phyloP scores from a whole-genome alignment of 768 basidiomycete species.

The Postia placenta region DNA sequence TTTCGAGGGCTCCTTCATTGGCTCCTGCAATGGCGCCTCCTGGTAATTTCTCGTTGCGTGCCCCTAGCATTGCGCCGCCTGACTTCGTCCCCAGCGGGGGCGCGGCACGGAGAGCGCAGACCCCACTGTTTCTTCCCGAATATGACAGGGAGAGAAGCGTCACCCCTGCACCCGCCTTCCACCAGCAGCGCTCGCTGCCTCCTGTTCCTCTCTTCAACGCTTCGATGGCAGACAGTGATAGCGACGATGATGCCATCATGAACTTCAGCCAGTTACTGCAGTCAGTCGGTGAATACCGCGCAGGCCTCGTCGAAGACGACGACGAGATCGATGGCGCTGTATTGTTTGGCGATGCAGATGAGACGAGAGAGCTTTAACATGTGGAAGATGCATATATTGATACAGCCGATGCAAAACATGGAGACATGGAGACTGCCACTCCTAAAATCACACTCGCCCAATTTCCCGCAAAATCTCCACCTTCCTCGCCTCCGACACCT shows the following conservation, averaged over 20 bases:
- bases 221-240: constrained; percentile 23
- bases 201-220: constrained; percentile 38
- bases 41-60: constrained; percentile 22
- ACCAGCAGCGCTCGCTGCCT: constrained; percentile 22
- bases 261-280: constrained; percentile 70
- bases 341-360: constrained; percentile 81
- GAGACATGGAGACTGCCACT: too few relatives aligned
- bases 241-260: constrained; percentile 54
- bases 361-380: constrained; percentile 50
- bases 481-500: constrained; percentile 55
- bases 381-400: constrained; percentile 11
- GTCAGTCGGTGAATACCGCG: constrained; percentile 46
- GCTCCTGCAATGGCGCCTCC: constrained; percentile 27
- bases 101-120: constrained; percentile 35
- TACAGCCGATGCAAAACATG: too few relatives aligned
- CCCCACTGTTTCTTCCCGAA: constrained; percentile 76
- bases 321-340: constrained; percentile 70
- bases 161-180: constrained; percentile 29
- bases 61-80: constrained; percentile 27
- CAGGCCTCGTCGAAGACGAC: constrained; percentile 63
- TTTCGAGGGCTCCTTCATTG: constrained; percentile 20
- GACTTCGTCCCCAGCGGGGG: constrained; percentile 21
- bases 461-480: constrained; percentile 74
- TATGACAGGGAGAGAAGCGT: constrained; percentile 36
- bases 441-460: constrained; percentile 42